phyloP scores from a whole-genome alignment of 805 yeast species.

The Wickerhamiella dianesei region DNA sequence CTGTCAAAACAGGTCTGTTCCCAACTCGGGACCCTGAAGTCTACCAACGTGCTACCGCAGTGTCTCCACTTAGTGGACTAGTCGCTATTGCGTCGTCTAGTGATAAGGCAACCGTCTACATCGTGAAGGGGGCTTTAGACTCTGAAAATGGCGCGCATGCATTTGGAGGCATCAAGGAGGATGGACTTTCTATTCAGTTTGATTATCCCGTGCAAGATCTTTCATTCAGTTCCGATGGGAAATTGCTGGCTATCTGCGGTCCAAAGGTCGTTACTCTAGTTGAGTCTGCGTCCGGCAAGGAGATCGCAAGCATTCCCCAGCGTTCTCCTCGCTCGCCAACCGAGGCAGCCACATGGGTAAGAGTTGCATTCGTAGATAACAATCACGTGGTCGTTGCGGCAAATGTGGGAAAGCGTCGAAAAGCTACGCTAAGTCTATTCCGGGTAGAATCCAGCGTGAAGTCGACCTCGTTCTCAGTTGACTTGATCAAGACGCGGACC shows the following conservation, averaged over 20 bases:
- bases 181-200: not conserved
- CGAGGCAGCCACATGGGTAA: not conserved
- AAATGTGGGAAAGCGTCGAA: constrained; percentile 5
- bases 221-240: constrained; percentile 1
- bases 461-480: not conserved
- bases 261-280: constrained; percentile 6
- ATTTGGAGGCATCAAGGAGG: constrained; percentile 2
- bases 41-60: constrained; percentile 15
- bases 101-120: constrained; percentile 5
- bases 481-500: not conserved
- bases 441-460: constrained; percentile 5
- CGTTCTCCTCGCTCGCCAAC: constrained; percentile 2
- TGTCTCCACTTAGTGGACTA: constrained; percentile 1
- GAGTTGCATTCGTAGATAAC: constrained; percentile 8
- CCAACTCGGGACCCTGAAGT: constrained; percentile 4
- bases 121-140: constrained; percentile 1
- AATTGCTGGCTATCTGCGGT: constrained; percentile 7
- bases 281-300: constrained; percentile 7
- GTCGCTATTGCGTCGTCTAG: constrained; percentile 9
- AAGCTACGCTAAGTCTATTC: constrained; percentile 8
- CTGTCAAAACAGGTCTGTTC: constrained; percentile 4
- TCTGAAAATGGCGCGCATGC: not conserved
- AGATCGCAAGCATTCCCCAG: constrained; percentile 5
- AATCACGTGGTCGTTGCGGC: constrained; percentile 11
- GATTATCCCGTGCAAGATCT: not conserved